Base-by-base conservation (phyloP, 768 basidiomycete species). In the Scleroderma citrinum region DNA sequence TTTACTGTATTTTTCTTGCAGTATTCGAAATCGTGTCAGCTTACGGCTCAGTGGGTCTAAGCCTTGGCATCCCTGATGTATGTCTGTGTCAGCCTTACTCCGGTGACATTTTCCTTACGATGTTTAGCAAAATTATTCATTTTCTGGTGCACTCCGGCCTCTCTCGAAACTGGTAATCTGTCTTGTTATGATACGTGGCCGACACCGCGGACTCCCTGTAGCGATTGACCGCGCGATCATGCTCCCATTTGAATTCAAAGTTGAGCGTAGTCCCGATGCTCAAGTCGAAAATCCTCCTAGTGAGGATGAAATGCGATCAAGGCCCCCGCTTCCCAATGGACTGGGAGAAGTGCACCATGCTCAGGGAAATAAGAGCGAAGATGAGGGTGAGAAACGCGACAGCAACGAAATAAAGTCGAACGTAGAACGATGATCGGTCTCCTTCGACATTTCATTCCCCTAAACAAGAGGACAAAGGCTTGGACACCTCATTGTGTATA, bases 131-230 rank as follows among this genome's bases (percentile, higher is more conserved):
- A 86, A 87, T 61, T 90, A 81, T 58, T 90, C 89, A 0, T 77
- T 97, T 47, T 80, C 81, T 5, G 94, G 92, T 2, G 80, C 84
- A 10, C 82, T 94, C 50, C 72, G 76, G 13, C 78, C 85, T 0
- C 67, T 96, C 5, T 93, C 92, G 0, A 98, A 98, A 66, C 76
- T 98, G 31, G 82, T 98, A 49, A 57, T 97, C 23, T 84, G 82
- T 60, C 65, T 79, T 10, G 92, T 98, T 56, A 98, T 98, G 91
- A 76, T 99, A 52, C 87, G 96, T 49, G 92, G 93, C 7, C 80
- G 92, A 12, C 93, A 97, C 65, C 84, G 93, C 41, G 90, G 91
- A 32, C 70, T 92, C 7, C 90, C 90, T 0, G 84, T 88, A 19
- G 91, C 89, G 8, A 91, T 93, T 41, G 90, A 92, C 66, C 81